Percentiles rank a stretch among this genome's conserved stretches.
phyloP scores from a whole-genome alignment of 129 eudicot genomes.

The Pittosporum tobira region DNA sequence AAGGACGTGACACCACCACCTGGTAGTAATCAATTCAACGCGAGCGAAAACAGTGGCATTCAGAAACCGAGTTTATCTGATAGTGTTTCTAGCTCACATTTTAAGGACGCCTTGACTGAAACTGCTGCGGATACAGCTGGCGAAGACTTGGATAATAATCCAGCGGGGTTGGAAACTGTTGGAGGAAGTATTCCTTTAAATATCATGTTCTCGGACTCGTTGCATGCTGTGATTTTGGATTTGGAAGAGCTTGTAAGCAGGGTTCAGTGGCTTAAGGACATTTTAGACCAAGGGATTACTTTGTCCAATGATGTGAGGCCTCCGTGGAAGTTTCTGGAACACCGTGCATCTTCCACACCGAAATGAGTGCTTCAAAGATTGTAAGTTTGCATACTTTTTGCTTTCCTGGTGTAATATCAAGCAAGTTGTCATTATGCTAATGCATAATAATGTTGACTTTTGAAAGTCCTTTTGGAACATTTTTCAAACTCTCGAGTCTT shows the following conservation, averaged over 20 bases:
- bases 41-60: conserved; percentile 1
- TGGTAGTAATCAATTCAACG: conserved; percentile 8
- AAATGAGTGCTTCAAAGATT: conserved; percentile 4
- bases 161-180: not conserved
- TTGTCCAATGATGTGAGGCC: conserved; percentile 14
- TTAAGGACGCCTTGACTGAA: conserved; percentile 10
- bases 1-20: conserved; percentile 1
- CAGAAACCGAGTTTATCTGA: conserved; percentile 16
- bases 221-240: conserved; percentile 43
- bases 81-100: conserved; percentile 18
- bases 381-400: not conserved
- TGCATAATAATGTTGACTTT: too few species aligned
- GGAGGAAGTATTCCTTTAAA: conserved; percentile 14
- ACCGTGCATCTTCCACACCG: conserved; percentile 17
- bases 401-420: too few species aligned
- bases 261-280: conserved; percentile 48
- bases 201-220: conserved; percentile 18
- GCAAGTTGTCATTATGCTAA: too few species aligned
- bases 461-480: too few species aligned
- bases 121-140: conserved; percentile 1
- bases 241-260: conserved; percentile 62
- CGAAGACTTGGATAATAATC: conserved; percentile 3
- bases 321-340: conserved; percentile 41
- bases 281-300: conserved; percentile 27
- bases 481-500: too few species aligned